Conservation (phyloP, 257 asterid genomes). For the Catharanthus roseus region DNA sequence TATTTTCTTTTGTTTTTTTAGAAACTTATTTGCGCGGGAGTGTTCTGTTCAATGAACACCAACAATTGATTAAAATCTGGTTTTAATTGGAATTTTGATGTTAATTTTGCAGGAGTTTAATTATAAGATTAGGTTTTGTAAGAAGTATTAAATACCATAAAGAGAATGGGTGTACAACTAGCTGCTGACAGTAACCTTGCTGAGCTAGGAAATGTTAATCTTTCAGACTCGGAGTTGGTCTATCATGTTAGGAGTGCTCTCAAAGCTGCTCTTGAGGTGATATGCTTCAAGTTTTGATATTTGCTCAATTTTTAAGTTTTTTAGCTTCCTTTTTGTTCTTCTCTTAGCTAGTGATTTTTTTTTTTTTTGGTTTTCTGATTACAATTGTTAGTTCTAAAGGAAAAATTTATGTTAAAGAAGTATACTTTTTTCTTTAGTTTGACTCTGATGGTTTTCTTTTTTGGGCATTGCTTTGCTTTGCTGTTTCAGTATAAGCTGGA, state of each 20-base stretch:
- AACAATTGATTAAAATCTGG: background rate
- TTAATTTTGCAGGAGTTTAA: background rate
- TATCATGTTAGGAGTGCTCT: conserved; percentile 60
- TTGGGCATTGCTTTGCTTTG: too few relatives aligned
- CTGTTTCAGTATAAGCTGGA: background rate
- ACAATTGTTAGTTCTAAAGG: background rate
- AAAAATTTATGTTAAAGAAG: background rate
- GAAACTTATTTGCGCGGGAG: background rate
- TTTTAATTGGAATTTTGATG: background rate
- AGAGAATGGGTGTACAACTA: conserved; percentile 44
- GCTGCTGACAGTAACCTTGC: conserved; percentile 18
- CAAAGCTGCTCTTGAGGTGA: conserved; percentile 51
- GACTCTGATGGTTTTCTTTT: too few relatives aligned
- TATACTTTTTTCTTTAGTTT: background rate
- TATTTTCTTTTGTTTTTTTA: too few relatives aligned
- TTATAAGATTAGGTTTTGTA: background rate
- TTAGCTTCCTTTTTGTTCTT: background rate
- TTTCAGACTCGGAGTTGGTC: conserved; percentile 56
- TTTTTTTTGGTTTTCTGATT: background rate
- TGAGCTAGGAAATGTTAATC: conserved; percentile 39
- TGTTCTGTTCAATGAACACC: background rate
- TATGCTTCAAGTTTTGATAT: background rate
- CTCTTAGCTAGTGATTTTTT: background rate
- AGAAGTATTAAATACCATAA: background rate
- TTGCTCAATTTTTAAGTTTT: background rate